phyloP scores from a whole-genome alignment of 2,329 filamentous ascomycete genomes.

The Alternaria arbusti region DNA sequence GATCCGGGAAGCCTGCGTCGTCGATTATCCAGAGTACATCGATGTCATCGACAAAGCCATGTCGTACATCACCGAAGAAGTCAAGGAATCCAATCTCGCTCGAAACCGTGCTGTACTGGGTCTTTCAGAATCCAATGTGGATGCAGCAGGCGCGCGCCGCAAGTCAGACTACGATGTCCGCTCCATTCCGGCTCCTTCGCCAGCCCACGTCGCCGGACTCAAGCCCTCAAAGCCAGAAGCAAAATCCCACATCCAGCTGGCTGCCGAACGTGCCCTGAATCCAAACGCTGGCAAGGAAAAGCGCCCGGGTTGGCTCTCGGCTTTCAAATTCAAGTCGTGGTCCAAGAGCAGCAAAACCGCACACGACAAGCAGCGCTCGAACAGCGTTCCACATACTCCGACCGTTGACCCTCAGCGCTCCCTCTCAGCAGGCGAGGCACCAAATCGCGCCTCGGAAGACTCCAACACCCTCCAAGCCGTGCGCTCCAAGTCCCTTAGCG shows the following conservation, averaged over 20 bases:
- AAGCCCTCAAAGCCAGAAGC: conserved; percentile 2
- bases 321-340: conserved; percentile 41
- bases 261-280: conserved; percentile 26
- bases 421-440: conserved; percentile 29
- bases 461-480: conserved; percentile 30
- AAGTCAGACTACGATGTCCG: conserved; percentile 32
- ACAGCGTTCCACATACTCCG: conserved; percentile 23
- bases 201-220: not conserved
- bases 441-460: conserved; percentile 16
- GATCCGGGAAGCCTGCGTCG: conserved; percentile 51
- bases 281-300: conserved; percentile 33
- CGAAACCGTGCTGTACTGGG: conserved; percentile 24
- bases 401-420: conserved; percentile 36
- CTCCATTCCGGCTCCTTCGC: conserved; percentile 6
- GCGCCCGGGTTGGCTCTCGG: conserved; percentile 36
- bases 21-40: conserved; percentile 54
- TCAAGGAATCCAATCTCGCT: conserved; percentile 33
- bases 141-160: conserved; percentile 21
- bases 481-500: conserved; percentile 45
- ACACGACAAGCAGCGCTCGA: conserved; percentile 26
- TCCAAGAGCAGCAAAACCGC: conserved; percentile 26
- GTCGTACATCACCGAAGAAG: conserved; percentile 50
- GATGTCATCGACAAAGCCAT: conserved; percentile 52
- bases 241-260: conserved; percentile 31
- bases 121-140: conserved; percentile 9